A percentile compares a stretch with the other conserved stretches of the same genome.
phyloP scores from a whole-genome alignment of 768 basidiomycete species.

The Amanita jacksonii region DNA sequence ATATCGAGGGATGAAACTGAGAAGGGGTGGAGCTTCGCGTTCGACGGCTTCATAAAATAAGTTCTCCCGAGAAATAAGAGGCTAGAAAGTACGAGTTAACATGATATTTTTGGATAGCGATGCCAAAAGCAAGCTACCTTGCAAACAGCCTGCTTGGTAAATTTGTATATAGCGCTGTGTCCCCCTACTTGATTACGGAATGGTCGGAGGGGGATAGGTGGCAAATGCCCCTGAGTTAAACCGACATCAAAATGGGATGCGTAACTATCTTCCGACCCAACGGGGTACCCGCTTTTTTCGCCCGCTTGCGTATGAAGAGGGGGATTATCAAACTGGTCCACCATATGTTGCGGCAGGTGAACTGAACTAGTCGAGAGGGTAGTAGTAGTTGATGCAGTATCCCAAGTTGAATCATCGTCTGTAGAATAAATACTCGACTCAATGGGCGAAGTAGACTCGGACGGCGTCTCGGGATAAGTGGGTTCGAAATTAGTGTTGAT shows the following conservation, averaged over 20 bases:
- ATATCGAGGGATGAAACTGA: conserved; percentile 95
- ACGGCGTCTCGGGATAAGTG: conserved; percentile 1
- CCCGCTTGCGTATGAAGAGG: background rate
- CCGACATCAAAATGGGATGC: conserved; percentile 29
- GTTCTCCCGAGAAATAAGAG: conserved; percentile 93
- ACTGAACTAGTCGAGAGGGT: conserved; percentile 51
- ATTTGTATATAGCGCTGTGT: conserved; percentile 95
- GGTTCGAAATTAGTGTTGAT: conserved; percentile 13
- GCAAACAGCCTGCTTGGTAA: conserved; percentile 95
- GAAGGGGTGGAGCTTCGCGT: conserved; percentile 81
- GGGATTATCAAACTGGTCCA: background rate
- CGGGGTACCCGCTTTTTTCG: background rate
- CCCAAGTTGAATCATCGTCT: conserved; percentile 73
- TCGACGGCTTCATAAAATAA: conserved; percentile 97
- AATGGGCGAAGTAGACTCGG: conserved; percentile 21
- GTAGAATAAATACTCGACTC: conserved; percentile 37
- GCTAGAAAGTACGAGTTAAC: conserved; percentile 37
- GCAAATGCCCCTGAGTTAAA: conserved; percentile 50
- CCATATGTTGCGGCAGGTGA: conserved; percentile 9
- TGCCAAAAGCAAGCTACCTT: conserved; percentile 54
- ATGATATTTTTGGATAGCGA: conserved; percentile 14
- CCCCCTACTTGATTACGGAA: conserved; percentile 98
- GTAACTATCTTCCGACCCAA: conserved; percentile 17
- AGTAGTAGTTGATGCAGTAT: conserved; percentile 56
- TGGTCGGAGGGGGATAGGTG: conserved; percentile 87